phyloP scores from a whole-genome alignment of 495 filamentous ascomycete species.

The Haplographium delicatum region DNA sequence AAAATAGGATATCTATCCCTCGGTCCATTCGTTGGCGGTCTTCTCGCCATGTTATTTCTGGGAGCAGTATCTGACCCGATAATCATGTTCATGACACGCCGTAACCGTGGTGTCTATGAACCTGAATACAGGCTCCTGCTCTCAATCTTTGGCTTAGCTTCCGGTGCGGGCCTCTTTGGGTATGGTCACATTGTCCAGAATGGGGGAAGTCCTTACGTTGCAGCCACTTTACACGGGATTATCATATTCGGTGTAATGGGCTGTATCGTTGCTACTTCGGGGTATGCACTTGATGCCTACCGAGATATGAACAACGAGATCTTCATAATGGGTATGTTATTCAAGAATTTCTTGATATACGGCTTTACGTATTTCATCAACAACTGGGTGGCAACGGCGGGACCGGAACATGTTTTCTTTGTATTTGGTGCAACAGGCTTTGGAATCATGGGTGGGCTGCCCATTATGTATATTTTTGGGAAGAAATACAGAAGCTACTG shows the following conservation, averaged over 20 bases:
- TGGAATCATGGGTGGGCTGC: constrained; percentile 32
- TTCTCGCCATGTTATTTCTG: constrained; percentile 32
- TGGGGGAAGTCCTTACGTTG: constrained; percentile 34
- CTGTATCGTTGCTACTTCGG: constrained; percentile 32
- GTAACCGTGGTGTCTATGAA: constrained; percentile 40
- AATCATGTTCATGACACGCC: constrained; percentile 33
- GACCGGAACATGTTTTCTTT: constrained; percentile 35
- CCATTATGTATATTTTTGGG: constrained; percentile 38
- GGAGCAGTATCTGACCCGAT: constrained; percentile 34
- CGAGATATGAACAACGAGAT: constrained; percentile 39
- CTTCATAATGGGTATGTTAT: constrained; percentile 35
- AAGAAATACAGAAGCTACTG: constrained; percentile 29
- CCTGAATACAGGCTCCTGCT: constrained; percentile 42
- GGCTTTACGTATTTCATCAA: constrained; percentile 40
- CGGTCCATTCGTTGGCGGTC: constrained; percentile 6
- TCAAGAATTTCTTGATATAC: constrained; percentile 42
- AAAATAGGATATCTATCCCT: constrained; percentile 58
- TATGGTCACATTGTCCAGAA: constrained; percentile 36
- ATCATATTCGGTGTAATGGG: constrained; percentile 38
- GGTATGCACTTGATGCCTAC: constrained; percentile 41
- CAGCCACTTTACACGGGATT: constrained; percentile 37
- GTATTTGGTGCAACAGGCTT: constrained; percentile 37
- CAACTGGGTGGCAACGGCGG: constrained; percentile 34
- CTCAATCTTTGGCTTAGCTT: constrained; percentile 32
- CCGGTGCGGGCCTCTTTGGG: constrained; percentile 36